Percentiles rank a stretch among this genome's conserved stretches.
phyloP scores from a whole-genome alignment of 208 protist species.

The Leishmania aethiopica region DNA sequence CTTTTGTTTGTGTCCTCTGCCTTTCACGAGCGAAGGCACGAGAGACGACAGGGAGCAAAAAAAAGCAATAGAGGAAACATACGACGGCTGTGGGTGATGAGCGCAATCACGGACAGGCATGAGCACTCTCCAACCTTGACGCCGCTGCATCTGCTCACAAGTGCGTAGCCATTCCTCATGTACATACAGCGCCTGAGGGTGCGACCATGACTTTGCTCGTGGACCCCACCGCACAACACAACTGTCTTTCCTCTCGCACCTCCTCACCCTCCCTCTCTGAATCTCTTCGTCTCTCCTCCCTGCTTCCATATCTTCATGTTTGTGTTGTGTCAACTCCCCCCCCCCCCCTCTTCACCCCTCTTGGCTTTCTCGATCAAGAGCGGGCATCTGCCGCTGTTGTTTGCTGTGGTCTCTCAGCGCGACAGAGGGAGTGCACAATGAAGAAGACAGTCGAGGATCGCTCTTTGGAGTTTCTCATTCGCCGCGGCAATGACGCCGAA shows the following conservation, averaged over 20 bases:
- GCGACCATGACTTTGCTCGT: not conserved
- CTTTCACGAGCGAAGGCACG: not conserved
- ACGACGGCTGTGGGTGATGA: not conserved
- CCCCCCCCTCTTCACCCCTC: not conserved
- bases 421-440: not conserved
- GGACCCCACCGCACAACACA: not conserved
- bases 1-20: not conserved
- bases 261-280: not conserved
- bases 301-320: not conserved
- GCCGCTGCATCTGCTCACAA: not conserved
- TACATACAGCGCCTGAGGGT: not conserved
- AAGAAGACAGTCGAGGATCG: slow-evolving; percentile 54
- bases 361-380: not conserved
- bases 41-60: not conserved
- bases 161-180: not conserved
- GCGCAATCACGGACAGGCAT: not conserved
- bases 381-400: not conserved
- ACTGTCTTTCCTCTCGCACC: not conserved
- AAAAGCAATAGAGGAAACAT: not conserved
- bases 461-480: slow-evolving; percentile 73
- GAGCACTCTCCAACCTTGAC: not conserved
- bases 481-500: slow-evolving; percentile 26
- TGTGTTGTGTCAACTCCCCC: not conserved
- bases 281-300: not conserved
- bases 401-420: not conserved